Percentiles rank a stretch among this genome's conserved stretches.
phyloP scores from a whole-genome alignment of 345 rosid species.

The Brassica carinata region DNA sequence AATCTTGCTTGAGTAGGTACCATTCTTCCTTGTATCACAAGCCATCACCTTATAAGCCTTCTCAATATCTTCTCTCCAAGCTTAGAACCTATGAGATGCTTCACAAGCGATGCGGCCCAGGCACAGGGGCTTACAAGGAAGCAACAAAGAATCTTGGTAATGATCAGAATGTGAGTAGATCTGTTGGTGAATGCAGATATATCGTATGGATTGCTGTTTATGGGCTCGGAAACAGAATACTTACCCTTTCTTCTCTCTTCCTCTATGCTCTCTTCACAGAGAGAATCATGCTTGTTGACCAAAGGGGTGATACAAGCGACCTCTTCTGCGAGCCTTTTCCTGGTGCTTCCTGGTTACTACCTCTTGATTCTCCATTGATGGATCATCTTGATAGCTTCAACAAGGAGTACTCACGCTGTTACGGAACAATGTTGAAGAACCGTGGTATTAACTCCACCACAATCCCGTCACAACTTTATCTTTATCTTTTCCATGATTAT shows the following conservation, averaged over 20 bases:
- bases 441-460: constrained; percentile 20
- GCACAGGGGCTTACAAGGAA: not conserved
- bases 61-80: not conserved
- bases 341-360: constrained; percentile 56
- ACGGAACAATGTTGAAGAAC: constrained; percentile 30
- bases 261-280: too few relatives aligned
- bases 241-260: constrained; percentile 18
- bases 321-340: constrained; percentile 75
- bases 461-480: constrained; percentile 23
- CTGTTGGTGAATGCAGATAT: not conserved
- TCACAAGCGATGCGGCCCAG: not conserved
- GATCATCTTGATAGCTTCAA: constrained; percentile 42
- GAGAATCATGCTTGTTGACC: not conserved
- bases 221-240: constrained; percentile 48
- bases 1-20: constrained; percentile 42
- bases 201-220: not conserved
- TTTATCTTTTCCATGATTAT: constrained; percentile 36
- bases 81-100: not conserved
- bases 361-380: constrained; percentile 53
- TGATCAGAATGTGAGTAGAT: not conserved
- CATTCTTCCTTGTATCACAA: not conserved
- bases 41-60: not conserved
- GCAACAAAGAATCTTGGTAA: not conserved
- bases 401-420: constrained; percentile 10
- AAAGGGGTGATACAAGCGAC: constrained; percentile 49